Percentiles rank a stretch among this genome's conserved stretches.
Evolutionary conservation across 2,329 filamentous ascomycete genomes (phyloP).

Genomic region (Eutypa lata): DNA sequence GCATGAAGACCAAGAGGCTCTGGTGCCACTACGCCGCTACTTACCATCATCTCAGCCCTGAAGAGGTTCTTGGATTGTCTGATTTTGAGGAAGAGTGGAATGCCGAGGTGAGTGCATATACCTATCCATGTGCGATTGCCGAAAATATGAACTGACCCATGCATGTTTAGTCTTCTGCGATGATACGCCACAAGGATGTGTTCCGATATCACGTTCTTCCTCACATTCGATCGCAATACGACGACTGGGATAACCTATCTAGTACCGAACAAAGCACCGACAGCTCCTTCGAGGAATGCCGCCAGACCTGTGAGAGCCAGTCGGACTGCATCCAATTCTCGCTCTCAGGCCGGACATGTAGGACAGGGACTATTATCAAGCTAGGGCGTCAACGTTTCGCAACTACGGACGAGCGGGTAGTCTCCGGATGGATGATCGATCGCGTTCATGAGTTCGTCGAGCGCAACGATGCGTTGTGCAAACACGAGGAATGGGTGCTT

Average conservation of each 20-base stretch:
- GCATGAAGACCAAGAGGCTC: constrained; percentile 35
- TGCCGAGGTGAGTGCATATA: constrained; percentile 18
- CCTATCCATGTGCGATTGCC: background rate
- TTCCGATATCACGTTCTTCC: constrained; percentile 26
- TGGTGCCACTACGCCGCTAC: constrained; percentile 49
- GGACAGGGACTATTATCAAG: constrained; percentile 20
- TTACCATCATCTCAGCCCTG: constrained; percentile 45
- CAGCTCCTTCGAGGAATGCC: constrained; percentile 23
- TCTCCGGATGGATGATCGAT: constrained; percentile 30
- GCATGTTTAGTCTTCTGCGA: constrained; percentile 16
- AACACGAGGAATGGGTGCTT: constrained; percentile 20
- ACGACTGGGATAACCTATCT: constrained; percentile 30
- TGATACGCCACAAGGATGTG: constrained; percentile 27
- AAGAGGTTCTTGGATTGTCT: constrained; percentile 40
- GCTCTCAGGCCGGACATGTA: constrained; percentile 22
- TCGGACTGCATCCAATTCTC: constrained; percentile 29
- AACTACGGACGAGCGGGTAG: constrained; percentile 10
- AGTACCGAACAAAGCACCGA: constrained; percentile 16
- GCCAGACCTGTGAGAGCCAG: constrained; percentile 19
- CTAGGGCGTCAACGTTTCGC: constrained; percentile 20
- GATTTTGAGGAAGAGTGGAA: constrained; percentile 40
- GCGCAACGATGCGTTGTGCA: constrained; percentile 22
- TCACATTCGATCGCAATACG: constrained; percentile 15
- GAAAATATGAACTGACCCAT: background rate
- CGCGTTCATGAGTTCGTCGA: constrained; percentile 24